Evolutionary conservation across 2,329 filamentous ascomycete genomes (phyloP), one percentile per base, ranked within the genome.

Genomic region (Clarireedia monteithiana): DNA sequence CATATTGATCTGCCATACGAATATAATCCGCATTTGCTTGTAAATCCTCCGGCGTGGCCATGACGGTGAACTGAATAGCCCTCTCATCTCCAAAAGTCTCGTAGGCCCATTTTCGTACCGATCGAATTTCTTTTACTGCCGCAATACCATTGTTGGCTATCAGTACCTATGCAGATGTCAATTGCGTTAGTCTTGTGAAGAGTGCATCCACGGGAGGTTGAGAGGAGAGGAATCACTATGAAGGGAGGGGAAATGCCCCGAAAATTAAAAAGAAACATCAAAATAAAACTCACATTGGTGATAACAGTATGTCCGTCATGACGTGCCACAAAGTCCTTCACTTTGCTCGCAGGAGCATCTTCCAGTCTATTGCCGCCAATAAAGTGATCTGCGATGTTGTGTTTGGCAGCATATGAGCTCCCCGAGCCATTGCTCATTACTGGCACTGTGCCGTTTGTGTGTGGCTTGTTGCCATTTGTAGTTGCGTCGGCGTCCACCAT

Each of bases 101-200:
- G 84, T 99, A 99, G 60, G 94, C 94, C 94, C 94, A 99, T 91
- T 97, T 99, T 74, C 94, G 88, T 70, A 99, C 92, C 58, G 92
- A 97, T 73, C 94, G 86, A 72, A 99, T 99, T 76, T 99, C 94
- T 77, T 99, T 99, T 74, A 99, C 94, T 70, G 94, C 94, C 51
- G 94, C 94, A 74, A 99, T 99, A 81, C 94, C 94, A 78, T 99
- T 99, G 80, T 99, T 99, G 72, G 94, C 94, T 74, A 99, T 99
- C 63, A 99, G 82, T 54, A 97, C 91, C 92, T 97, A 69, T 50
- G 20, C 2, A 17, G 34, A 17, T 47, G 44, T 58, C 30, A 55
- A 46, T 23, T 23, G 14, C 17, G 2, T 30, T 45, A 5, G 14
- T 39, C 30, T 27, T 0, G 12, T 23, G 38, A 12, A 36, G 12